phyloP scores from a whole-genome alignment of 352 stramenopile species.

The Phytophthora fragariae region DNA sequence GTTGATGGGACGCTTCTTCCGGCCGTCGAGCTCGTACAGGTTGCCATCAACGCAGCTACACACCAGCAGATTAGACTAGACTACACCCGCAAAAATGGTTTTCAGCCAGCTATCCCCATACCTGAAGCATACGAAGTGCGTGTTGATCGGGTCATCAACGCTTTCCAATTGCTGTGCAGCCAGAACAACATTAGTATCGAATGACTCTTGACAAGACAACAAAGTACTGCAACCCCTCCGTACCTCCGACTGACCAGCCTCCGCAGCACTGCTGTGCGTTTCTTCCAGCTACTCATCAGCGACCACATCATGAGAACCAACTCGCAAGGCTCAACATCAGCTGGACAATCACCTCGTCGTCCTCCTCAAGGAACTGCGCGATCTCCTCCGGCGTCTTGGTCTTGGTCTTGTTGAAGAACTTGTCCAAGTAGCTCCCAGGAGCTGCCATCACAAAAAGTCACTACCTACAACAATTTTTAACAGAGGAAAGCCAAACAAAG shows the following conservation, averaged over 20 bases:
- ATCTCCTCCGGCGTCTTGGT: slow-evolving; percentile 84
- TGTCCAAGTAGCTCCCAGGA: slow-evolving; percentile 75
- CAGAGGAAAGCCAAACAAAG: neutral
- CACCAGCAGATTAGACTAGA: neutral
- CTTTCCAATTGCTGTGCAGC: slow-evolving; percentile 79
- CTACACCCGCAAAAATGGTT: neutral
- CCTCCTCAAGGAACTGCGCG: slow-evolving; percentile 88
- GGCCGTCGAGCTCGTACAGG: slow-evolving; percentile 97
- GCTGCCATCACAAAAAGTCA: slow-evolving; percentile 30
- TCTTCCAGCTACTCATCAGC: slow-evolving; percentile 81
- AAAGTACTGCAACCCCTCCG: neutral
- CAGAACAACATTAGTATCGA: neutral
- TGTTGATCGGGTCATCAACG: slow-evolving; percentile 94
- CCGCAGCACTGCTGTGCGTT: slow-evolving; percentile 91
- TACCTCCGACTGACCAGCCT: slow-evolving; percentile 91
- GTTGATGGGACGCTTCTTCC: slow-evolving; percentile 95
- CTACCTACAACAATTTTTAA: neutral
- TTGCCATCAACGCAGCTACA: slow-evolving; percentile 86
- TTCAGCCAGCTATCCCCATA: slow-evolving; percentile 14
- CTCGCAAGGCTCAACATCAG: neutral
- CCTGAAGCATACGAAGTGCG: slow-evolving; percentile 98
- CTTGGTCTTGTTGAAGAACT: slow-evolving; percentile 87
- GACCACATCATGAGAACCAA: slow-evolving; percentile 15
- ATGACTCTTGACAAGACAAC: neutral
- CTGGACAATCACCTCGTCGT: slow-evolving; percentile 77